phyloP scores from a whole-genome alignment of 768 basidiomycete species.

The Coprinellus micaceus region DNA sequence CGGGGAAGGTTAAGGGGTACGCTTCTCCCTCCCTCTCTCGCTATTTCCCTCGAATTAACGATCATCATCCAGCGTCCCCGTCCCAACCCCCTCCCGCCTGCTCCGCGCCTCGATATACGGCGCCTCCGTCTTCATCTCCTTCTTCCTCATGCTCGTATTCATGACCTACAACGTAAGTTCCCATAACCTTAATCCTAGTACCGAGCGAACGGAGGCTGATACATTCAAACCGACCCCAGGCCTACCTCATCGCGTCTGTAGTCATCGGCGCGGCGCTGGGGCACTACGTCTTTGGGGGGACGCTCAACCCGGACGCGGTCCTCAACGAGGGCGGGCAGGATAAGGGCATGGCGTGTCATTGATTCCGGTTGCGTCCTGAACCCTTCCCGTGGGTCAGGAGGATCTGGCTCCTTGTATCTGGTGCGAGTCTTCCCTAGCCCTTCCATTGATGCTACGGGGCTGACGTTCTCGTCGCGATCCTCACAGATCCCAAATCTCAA shows the following conservation, averaged over 20 bases:
- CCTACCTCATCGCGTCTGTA: slow-evolving; percentile 80
- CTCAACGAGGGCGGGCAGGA: slow-evolving; percentile 38
- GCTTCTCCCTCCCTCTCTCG: slow-evolving; percentile 14
- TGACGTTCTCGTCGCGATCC: no score
- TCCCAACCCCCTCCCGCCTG: slow-evolving; percentile 48
- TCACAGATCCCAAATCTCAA: no score
- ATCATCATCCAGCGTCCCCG: slow-evolving; percentile 51
- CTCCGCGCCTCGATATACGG: slow-evolving; percentile 71
- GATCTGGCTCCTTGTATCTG: not conserved
- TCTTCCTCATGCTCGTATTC: slow-evolving; percentile 92
- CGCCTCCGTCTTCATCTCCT: slow-evolving; percentile 71
- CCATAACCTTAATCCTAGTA: no score
- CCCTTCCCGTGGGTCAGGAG: not conserved
- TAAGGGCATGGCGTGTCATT: slow-evolving; percentile 83
- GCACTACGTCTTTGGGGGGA: slow-evolving; percentile 70
- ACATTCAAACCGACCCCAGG: slow-evolving; percentile 43
- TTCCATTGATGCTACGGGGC: no score
- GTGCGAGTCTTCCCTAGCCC: no score
- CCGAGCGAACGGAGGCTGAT: no score
- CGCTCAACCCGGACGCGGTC: slow-evolving; percentile 60
- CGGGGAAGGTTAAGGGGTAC: slow-evolving; percentile 40
- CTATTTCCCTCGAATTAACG: no score
- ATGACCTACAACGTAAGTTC: slow-evolving; percentile 93
- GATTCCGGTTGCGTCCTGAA: slow-evolving; percentile 12
- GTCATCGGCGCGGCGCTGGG: slow-evolving; percentile 81